These are phyloP conservation scores for Polyporus arcularius DNA, from an alignment of 768 basidiomycete genomes.

Conservation along the genomic window DNA sequence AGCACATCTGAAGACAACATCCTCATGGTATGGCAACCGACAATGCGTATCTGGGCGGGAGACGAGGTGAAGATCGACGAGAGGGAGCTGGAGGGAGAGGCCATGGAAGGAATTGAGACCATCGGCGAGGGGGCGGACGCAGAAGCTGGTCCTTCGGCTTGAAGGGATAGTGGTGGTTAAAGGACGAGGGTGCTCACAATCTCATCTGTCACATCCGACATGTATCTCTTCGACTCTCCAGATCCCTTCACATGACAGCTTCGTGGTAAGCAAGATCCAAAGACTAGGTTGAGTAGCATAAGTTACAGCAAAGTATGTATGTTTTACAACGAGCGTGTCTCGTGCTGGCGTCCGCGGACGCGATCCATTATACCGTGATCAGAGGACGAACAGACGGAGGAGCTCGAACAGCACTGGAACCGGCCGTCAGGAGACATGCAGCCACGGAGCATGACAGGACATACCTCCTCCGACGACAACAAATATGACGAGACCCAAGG, in stretches of 20 bases:
- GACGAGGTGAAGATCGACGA: slow-evolving; percentile 85
- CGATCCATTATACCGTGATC: slow-evolving; percentile 21
- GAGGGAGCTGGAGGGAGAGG: slow-evolving; percentile 80
- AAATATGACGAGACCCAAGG: slow-evolving; percentile 71
- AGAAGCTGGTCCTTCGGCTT: slow-evolving; percentile 5
- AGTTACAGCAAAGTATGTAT: slow-evolving; percentile 13
- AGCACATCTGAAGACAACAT: slow-evolving; percentile 97
- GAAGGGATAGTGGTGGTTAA: neutral
- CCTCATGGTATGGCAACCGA: slow-evolving; percentile 97
- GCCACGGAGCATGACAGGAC: slow-evolving; percentile 25
- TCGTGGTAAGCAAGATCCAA: neutral
- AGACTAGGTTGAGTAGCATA: slow-evolving; percentile 15
- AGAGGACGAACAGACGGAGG: slow-evolving; percentile 65
- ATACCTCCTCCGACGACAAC: slow-evolving; percentile 80
- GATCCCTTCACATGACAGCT: neutral
- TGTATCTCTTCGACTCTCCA: slow-evolving; percentile 2
- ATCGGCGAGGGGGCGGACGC: slow-evolving; percentile 26
- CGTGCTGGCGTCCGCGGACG: neutral
- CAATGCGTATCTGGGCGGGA: slow-evolving; percentile 90
- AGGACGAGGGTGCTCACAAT: neutral
- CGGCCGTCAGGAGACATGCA: neutral
- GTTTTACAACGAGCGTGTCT: slow-evolving; percentile 18
- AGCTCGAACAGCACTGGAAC: slow-evolving; percentile 73
- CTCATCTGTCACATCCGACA: neutral
- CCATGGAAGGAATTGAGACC: slow-evolving; percentile 74